Base-by-base conservation (phyloP, 2,329 filamentous ascomycete species). In the Xylaria polymorpha region DNA sequence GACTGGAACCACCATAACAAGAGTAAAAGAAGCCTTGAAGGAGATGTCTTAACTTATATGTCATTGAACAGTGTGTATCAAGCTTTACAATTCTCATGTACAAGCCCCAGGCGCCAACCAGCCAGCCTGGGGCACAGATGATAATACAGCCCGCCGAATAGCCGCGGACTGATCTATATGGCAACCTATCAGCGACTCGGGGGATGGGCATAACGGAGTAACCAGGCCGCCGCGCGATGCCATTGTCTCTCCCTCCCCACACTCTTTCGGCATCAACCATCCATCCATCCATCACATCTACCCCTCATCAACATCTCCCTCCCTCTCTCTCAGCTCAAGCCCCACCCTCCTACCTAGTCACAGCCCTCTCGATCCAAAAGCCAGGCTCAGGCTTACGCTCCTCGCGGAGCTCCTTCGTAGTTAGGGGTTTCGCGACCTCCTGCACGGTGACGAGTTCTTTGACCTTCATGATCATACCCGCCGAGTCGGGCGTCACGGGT, bases 391-490 rank as follows among this genome's bases (percentile, higher is more conserved):
- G 94, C 80, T 86, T 89, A 80, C 94, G 84, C 81, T 88, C 85
- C 61, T 86, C 87, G 82, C 89, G 90, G 77, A 97, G 86, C 83
- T 97, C 88, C 65, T 83, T 81, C 78, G 89, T 88, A 8, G 85
- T 90, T 81, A 93, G 79, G 39, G 86, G 80, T 70, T 82, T 79
- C 41, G 90, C 89, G 53, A 97, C 93, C 83, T 97, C 94, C 74
- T 90, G 85, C 43, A 97, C 94, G 63, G 88, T 86, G 55, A 98
- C 93, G 71, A 98, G 85, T 83, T 98, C 94, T 85, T 98, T 98
- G 75, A 98, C 94, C 81, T 92, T 91, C 86, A 98, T 91, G 77
- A 98, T 93, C 84, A 97, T 94, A 79, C 94, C 94, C 10, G 94
- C 94, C 71, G 93, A 90, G 74, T 94, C 90, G 50, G 90, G 89